Conservation (phyloP, 139 green algal species). For the Chlorella sp. region DNA sequence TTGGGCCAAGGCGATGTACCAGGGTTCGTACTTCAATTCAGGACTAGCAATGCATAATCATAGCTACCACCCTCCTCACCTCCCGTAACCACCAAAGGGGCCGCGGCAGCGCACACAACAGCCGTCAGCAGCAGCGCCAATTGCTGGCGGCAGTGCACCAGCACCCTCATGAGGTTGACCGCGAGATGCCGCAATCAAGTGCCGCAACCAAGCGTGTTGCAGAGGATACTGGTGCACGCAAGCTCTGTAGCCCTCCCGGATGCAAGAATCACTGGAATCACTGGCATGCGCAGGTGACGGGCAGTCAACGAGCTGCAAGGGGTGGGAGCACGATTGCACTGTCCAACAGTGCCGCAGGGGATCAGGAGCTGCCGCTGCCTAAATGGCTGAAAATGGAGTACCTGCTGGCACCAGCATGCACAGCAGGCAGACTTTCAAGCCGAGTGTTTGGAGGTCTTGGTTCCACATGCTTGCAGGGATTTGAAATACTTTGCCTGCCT, state of each 20-base stretch:
- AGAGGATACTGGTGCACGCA: neutral
- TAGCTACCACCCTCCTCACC: too few relatives aligned
- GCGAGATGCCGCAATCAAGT: neutral
- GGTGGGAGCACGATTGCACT: neutral
- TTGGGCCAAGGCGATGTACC: neutral
- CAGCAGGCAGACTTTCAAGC: too few relatives aligned
- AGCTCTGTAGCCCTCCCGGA: neutral
- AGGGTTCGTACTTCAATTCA: neutral
- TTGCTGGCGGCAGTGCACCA: neutral
- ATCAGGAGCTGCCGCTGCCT: too few relatives aligned
- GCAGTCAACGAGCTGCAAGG: neutral
- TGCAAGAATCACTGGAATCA: neutral
- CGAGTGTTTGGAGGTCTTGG: too few relatives aligned
- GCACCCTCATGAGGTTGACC: neutral
- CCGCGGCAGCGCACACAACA: neutral
- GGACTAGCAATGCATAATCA: too few relatives aligned
- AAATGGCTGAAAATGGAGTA: too few relatives aligned
- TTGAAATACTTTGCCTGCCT: neutral
- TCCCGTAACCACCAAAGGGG: too few relatives aligned
- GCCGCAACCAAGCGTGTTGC: neutral
- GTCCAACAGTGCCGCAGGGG: too few relatives aligned
- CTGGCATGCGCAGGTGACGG: neutral
- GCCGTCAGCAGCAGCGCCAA: neutral
- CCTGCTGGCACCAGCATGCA: too few relatives aligned
- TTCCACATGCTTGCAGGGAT: too few relatives aligned